Conservation (phyloP, 768 basidiomycete species). For the Hebeloma cylindrosporum region DNA sequence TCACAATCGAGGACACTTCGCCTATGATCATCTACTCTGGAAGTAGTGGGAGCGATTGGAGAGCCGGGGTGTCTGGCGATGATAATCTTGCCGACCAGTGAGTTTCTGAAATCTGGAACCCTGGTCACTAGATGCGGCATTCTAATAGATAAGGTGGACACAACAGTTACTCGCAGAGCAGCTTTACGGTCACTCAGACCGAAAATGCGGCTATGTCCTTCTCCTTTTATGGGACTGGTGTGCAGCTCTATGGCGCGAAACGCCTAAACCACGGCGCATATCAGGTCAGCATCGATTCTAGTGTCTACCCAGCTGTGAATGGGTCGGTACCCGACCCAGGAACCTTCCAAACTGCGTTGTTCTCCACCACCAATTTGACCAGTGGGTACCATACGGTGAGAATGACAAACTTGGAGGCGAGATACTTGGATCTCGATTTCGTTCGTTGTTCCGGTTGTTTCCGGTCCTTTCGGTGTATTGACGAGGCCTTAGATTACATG, state of each 20-base stretch:
- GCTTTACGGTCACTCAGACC: slow-evolving; percentile 39
- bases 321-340: slow-evolving; percentile 25
- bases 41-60: slow-evolving; percentile 16
- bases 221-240: slow-evolving; percentile 47
- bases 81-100: slow-evolving; percentile 18
- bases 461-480: not conserved
- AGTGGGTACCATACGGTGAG: slow-evolving; percentile 39
- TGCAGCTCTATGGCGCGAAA: slow-evolving; percentile 52
- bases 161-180: slow-evolving; percentile 38
- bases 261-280: slow-evolving; percentile 47
- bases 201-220: slow-evolving; percentile 36
- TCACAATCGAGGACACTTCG: slow-evolving; percentile 35
- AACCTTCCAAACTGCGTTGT: slow-evolving; percentile 44
- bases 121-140: too few species aligned
- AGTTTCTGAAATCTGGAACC: too few species aligned
- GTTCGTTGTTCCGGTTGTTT: slow-evolving; percentile 28
- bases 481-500: slow-evolving; percentile 32
- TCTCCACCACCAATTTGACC: slow-evolving; percentile 30
- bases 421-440: slow-evolving; percentile 48
- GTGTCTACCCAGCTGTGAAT: slow-evolving; percentile 23
- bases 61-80: slow-evolving; percentile 21
- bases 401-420: slow-evolving; percentile 29
- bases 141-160: too few species aligned
- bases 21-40: slow-evolving; percentile 30
- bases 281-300: slow-evolving; percentile 41